Evolutionary conservation across 1,284 basidiomycete species (phyloP), one percentile per base, ranked within the genome.

Genomic region (Sanghuangporus sanghuang): DNA sequence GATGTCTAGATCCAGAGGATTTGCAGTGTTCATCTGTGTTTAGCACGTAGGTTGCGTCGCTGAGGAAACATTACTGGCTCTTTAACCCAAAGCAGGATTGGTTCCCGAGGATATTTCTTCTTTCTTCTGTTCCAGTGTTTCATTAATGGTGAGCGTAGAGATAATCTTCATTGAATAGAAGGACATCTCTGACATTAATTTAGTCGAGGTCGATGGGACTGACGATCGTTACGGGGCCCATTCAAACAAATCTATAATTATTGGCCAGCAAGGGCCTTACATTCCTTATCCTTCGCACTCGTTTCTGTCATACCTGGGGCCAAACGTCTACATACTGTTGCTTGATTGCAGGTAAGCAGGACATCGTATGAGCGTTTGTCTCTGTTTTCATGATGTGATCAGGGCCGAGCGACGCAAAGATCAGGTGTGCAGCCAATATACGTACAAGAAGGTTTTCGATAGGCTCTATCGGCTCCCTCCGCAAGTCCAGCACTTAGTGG

Each of bases 41-140:
- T 75, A 81, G 79, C 68, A 75, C 79, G 90, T 91, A 71, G 69
- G 84, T 67, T 44, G 58, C 36, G 16, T 23, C 38, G 57, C 44
- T 54, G 48, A 36, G 18, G 27, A n/a, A 18, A 9, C 5, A 18
- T 36, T n/a, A 14, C 11, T 12, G 49, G 46, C 38, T 59, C 7
- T 52, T 67, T 64, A 38, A 54, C 42, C 32, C 2, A 57, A 49
- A 60, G 16, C 61, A 92, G 90, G 6, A 87, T 92, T 62, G 95
- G 94, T 18, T 77, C 85, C 2, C 79, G 92, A 69, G 92, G 89
- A 18, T 96, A 95, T 75, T 96, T 96, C 74, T 95, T 91, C 79
- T 98, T 87, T 77, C 79, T 96, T 18, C 77, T 97, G 0, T 97
- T 98, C 79, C 95, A 97, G 71, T 91, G 93, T 67, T 96, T 96